These are phyloP conservation scores for Euptelea pleiosperma DNA, from an alignment of 164 flowering plant species.

Conservation along the genomic window DNA sequence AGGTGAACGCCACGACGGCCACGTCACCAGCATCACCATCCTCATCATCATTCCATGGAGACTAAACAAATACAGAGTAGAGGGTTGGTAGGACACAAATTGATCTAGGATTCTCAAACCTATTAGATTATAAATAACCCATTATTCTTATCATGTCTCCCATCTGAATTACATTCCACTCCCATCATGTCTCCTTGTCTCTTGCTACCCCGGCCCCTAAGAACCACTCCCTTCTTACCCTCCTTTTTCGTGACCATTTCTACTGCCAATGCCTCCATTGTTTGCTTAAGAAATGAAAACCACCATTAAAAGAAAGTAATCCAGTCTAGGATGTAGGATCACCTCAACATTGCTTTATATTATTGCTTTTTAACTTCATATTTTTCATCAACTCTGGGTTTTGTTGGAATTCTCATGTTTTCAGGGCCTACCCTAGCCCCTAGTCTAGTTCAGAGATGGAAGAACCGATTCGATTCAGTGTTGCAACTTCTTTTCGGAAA, in stretches of 20 bases:
- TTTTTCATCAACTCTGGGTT: too few species aligned
- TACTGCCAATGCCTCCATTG: not conserved
- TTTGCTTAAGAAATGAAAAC: not conserved
- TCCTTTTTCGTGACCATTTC: not conserved
- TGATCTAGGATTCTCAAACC: constrained; percentile 16
- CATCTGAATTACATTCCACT: constrained; percentile 28
- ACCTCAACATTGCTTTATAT: too few species aligned
- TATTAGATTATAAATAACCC: constrained; percentile 16
- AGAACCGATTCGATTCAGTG: too few species aligned
- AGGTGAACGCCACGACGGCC: not conserved
- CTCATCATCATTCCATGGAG: constrained; percentile 22
- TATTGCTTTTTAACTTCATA: too few species aligned
- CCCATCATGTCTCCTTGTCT: constrained; percentile 35
- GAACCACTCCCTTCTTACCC: constrained; percentile 1
- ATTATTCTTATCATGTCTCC: constrained; percentile 42
- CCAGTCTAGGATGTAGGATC: too few species aligned
- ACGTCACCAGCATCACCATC: constrained; percentile 14
- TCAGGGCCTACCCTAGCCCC: too few species aligned
- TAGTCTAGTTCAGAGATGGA: too few species aligned
- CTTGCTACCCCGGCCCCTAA: not conserved
- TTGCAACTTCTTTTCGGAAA: too few species aligned
- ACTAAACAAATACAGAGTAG: constrained; percentile 1
- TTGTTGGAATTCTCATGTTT: too few species aligned
- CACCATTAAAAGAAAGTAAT: too few species aligned
- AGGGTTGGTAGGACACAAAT: constrained; percentile 24